Conservation (phyloP, 345 rosid genomes). For the Hibiscus trionum region DNA sequence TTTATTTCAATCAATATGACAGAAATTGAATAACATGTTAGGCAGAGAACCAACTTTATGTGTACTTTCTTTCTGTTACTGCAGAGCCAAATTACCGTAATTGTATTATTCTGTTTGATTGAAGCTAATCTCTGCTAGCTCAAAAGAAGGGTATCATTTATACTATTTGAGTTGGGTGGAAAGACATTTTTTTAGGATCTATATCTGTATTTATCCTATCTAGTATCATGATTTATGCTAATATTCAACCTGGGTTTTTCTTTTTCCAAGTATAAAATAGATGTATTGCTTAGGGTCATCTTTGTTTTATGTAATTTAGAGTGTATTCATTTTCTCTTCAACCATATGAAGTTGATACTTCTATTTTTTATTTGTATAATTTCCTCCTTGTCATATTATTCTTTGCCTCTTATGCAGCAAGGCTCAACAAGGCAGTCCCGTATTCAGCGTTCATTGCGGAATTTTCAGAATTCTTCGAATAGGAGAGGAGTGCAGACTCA, state of each 20-base stretch:
- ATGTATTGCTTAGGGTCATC: not conserved
- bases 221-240: not conserved
- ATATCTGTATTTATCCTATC: not conserved
- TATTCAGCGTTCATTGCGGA: conserved; percentile 32
- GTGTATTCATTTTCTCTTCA: not conserved
- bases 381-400: not conserved
- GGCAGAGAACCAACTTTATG: not conserved
- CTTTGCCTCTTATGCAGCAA: conserved; percentile 28
- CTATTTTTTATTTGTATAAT: not conserved
- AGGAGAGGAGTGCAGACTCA: conserved; percentile 42
- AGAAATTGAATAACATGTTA: not conserved
- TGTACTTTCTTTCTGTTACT: not conserved
- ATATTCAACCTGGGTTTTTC: not conserved
- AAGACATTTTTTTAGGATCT: not conserved
- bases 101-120: not conserved
- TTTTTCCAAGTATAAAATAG: not conserved
- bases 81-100: not conserved
- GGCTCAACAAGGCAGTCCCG: conserved; percentile 26
- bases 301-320: not conserved
- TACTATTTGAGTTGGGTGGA: not conserved
- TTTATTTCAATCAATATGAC: not conserved
- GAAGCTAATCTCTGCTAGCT: not conserved
- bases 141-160: not conserved
- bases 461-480: conserved; percentile 32
- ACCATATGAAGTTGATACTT: not conserved